phyloP scores from a whole-genome alignment of 306 rosid genomes.

The Boehmeria nivea region DNA sequence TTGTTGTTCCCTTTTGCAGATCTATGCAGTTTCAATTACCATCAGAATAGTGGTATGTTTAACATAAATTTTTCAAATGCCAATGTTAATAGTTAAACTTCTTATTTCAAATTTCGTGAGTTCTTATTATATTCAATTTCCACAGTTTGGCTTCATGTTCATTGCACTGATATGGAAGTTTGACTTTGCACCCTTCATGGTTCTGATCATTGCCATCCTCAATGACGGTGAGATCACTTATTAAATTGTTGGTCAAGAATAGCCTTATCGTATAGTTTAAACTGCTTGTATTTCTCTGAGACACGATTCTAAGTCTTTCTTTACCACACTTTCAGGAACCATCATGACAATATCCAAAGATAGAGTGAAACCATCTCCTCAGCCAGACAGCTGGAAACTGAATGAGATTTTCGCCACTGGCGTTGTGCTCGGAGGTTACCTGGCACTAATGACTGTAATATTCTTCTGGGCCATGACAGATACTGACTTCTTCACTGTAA shows the following conservation, averaged over 20 bases:
- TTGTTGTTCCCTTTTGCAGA: conserved; percentile 44
- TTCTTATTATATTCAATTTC: conserved; percentile 21
- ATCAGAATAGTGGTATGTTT: conserved; percentile 95
- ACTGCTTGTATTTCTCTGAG: not conserved
- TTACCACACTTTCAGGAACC: conserved; percentile 50
- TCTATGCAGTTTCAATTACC: conserved; percentile 97
- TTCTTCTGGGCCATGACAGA: conserved; percentile 79
- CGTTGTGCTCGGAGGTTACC: conserved; percentile 85
- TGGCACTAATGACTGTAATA: conserved; percentile 93
- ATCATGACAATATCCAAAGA: conserved; percentile 99
- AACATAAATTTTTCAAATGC: conserved; percentile 8
- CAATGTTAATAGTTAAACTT: not conserved
- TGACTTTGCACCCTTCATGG: conserved; percentile 99
- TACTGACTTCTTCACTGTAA: conserved; percentile 74
- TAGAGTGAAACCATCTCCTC: conserved; percentile 93
- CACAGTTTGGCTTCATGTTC: conserved; percentile 93
- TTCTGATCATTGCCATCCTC: conserved; percentile 84
- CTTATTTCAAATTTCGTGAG: not conserved
- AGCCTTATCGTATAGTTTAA: not conserved
- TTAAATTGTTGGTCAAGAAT: not conserved
- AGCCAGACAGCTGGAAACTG: conserved; percentile 94
- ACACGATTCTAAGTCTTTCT: conserved; percentile 18
- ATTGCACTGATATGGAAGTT: conserved; percentile 94
- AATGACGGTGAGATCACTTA: conserved; percentile 69
- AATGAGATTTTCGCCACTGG: conserved; percentile 96